A percentile compares a stretch with the other conserved stretches of the same genome.
phyloP scores from a whole-genome alignment of 768 basidiomycete genomes.

The Russula griseocarnosa region DNA sequence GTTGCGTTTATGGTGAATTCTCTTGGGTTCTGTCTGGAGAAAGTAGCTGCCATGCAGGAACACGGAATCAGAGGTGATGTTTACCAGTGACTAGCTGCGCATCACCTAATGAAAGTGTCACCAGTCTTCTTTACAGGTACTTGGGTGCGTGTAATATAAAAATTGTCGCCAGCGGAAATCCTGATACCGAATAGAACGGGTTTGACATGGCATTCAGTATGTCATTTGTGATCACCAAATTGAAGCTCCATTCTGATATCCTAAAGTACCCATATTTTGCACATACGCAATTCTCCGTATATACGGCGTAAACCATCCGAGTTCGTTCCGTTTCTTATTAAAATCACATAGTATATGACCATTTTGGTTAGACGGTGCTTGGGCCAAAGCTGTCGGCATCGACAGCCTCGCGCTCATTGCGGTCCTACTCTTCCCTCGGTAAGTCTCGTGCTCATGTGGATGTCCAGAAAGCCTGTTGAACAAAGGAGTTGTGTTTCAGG shows the following conservation, averaged over 20 bases:
- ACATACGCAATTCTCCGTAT: conserved; percentile 73
- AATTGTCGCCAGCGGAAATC: neutral
- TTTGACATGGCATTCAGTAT: conserved; percentile 88
- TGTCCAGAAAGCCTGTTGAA: neutral
- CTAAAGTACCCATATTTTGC: conserved; percentile 68
- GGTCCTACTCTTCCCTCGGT: conserved; percentile 87
- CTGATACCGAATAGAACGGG: conserved; percentile 57
- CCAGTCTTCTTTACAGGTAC: conserved; percentile 81
- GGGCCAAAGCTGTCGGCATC: conserved; percentile 68
- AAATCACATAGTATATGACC: neutral
- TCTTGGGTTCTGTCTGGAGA: conserved; percentile 85
- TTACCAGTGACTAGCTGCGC: neutral
- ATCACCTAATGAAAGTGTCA: neutral
- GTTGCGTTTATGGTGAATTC: conserved; percentile 72
- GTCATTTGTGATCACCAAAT: conserved; percentile 27
- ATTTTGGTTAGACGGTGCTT: conserved; percentile 41
- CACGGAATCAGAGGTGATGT: conserved; percentile 79
- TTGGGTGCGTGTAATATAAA: conserved; percentile 49
- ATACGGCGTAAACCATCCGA: conserved; percentile 68
- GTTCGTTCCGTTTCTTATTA: conserved; percentile 39
- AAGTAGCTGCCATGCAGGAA: conserved; percentile 92
- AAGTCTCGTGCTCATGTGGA: neutral
- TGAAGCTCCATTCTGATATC: neutral
- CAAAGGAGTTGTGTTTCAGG: conserved; percentile 38
- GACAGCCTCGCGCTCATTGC: conserved; percentile 88